Evolutionary conservation across 768 basidiomycete species (phyloP), one percentile per base, ranked within the genome.

Genomic region (Suillus placidus): DNA sequence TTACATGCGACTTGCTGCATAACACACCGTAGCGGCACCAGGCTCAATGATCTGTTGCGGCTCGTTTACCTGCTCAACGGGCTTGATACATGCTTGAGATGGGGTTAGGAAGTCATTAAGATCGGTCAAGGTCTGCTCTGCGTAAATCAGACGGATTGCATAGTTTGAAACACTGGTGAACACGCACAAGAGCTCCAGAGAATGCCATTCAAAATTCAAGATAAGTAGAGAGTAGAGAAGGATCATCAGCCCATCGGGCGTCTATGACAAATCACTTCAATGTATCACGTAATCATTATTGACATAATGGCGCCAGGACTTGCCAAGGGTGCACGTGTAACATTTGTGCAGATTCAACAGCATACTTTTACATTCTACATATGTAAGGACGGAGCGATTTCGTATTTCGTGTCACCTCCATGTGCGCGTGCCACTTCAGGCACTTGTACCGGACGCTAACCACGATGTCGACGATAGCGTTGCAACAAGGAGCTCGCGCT

Each of bases 61-160:
- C 45, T 67, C 62, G 52, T 85, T 83, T 10, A 79, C 77, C 66
- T 84, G 81, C 70, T 88, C 83, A 30, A 99, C 94, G 0, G 97
- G 97, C 73, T 98, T 97, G 79, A 99, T 98, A 78, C 97, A 99
- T 23, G 92, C 92, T 79, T 98, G 97, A 1, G 95, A 92, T 2
- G 97, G 97, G 0, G 94, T 92, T 51, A 99, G 93, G 76, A 95
- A 99, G 78, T 99, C 97, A 76, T 98, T 98, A 60, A 99, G 84
- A 78, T 97, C 96, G 23, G 94, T 94, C 56, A 98, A 80, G 10
- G 92, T 95, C 94, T 95, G 61, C 38, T 38, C 64, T 64, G 65
- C 58, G 13, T 62, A 60, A 40, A 66, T 56, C 35, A 68, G 66
- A 65, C 69, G 57, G 42, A 63, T 61, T 42, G 40, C 7, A 42